Evolutionary conservation across 495 filamentous ascomycete genomes (phyloP), one percentile per base, ranked within the genome.

Genomic region (Aspergillus funiculosus): DNA sequence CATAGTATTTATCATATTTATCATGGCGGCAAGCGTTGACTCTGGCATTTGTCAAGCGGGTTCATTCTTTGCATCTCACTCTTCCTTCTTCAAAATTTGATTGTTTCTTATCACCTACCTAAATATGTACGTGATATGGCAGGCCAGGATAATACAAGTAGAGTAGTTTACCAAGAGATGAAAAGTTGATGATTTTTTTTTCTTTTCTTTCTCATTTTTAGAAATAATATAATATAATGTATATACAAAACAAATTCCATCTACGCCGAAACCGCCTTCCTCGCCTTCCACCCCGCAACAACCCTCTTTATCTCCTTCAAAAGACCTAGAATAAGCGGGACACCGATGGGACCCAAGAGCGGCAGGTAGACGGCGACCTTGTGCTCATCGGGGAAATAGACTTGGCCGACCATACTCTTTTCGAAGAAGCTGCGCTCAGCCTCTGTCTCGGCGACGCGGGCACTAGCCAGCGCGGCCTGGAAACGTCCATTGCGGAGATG

Each of bases 361-460:
- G 92, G 92, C 51, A 98, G 59, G 57, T 97, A 98, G 9, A 98
- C 92, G 0, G 92, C 94, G n/a, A 97, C 77, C 65, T 97, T 98
- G 58, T 98, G 92, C 66, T 98, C 92, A 58, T 98, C 94, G 1
- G 92, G 92, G 63, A 88, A 98, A 77, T 86, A 96, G 50, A 96
- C 82, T 67, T 97, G 92, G 1, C 92, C 92, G 30, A 98, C 92
- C 92, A 98, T 98, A 57, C 85, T 94, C 64, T 94, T 95, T 70
- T 98, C 94, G 56, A 98, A 98, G 64, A 98, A 98, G 3, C 89
- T 92, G 39, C 83, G 82, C 66, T 98, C 94, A 0, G 89, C 92
- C 56, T 94, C 87, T 2, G 75, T 76, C 60, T 95, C 89, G 5
- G 94, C 94, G 11, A 90, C 81, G 6, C 85, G 74, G 1, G 89